Evolutionary conservation across 768 basidiomycete genomes (phyloP), one percentile per base, ranked within the genome.

Genomic region (Jaapia argillacea): DNA sequence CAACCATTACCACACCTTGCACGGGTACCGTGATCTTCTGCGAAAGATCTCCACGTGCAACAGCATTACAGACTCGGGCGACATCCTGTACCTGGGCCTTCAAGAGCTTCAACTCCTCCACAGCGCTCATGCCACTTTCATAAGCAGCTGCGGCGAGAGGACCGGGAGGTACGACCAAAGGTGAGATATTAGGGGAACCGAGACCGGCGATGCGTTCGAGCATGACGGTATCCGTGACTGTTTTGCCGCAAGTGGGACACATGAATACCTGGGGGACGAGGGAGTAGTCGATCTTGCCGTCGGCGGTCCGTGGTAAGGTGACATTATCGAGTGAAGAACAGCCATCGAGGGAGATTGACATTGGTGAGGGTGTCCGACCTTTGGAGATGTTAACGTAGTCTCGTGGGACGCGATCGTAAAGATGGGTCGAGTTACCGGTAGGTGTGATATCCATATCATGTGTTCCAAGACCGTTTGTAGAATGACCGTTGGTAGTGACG

Each of bases 71-170:
- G 25, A 87, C 85, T 24, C 84, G 67, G 16, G 83, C 83, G 37
- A 86, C 82, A 52, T 87, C 69, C 64, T 87, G 82, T 0, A 90
- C 85, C 63, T 90, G 88, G 18, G 85, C 83, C 59, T 86, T 86
- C 46, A 91, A 72, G 26, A 88, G 60, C 51, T 73, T 74, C 25
- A 90, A 71, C 62, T 91, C 86, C 58, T 86, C 79, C 10, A 80
- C 75, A n/a, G 77, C 77, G 45, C 74, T 77, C 70, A 80, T 71
- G 40, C 75, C 76, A 48, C 71, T 71, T 58, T 77, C 75, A 43
- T 69, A 69, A 3, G 75, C 74, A 1, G 77, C 75, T 13, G 67
- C 64, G 28, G 70, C 71, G 36, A 78, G 66, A 20, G 75, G 72
- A 56, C 79, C 78, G 27, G 72, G 71, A 16, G 73, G 67, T 4